phyloP scores from a whole-genome alignment of 805 yeast genomes.

The Komagataella phaffii region DNA sequence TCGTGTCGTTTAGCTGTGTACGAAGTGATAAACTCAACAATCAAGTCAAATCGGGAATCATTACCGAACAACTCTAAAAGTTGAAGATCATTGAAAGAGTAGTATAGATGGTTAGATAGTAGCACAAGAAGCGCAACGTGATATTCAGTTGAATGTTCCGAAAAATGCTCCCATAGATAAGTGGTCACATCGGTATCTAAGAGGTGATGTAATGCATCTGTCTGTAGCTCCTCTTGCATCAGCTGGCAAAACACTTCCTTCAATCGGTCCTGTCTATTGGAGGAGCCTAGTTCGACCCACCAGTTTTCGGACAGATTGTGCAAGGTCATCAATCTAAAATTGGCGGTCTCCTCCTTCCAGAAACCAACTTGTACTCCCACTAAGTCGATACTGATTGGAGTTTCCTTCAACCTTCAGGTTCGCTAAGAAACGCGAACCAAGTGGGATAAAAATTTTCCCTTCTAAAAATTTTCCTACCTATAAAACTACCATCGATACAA shows the following conservation, averaged over 20 bases:
- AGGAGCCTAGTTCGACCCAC: neutral
- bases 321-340: neutral
- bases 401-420: neutral
- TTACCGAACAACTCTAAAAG: neutral
- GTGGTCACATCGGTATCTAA: neutral
- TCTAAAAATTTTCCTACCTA: neutral
- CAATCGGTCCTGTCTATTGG: neutral
- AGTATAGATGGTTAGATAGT: neutral
- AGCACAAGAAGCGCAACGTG: neutral
- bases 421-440: neutral
- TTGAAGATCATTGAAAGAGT: neutral
- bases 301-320: neutral
- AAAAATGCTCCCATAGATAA: neutral
- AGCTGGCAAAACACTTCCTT: neutral
- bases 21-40: neutral
- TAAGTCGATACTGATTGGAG: neutral
- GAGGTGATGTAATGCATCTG: neutral
- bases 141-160: neutral
- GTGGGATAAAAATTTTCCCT: neutral
- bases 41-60: neutral
- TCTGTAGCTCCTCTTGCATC: neutral
- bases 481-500: slow-evolving; percentile 9
- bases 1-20: neutral
- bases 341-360: neutral
- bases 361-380: neutral